Conservation (phyloP, 306 rosid genomes). For the Inga oerstediana region DNA sequence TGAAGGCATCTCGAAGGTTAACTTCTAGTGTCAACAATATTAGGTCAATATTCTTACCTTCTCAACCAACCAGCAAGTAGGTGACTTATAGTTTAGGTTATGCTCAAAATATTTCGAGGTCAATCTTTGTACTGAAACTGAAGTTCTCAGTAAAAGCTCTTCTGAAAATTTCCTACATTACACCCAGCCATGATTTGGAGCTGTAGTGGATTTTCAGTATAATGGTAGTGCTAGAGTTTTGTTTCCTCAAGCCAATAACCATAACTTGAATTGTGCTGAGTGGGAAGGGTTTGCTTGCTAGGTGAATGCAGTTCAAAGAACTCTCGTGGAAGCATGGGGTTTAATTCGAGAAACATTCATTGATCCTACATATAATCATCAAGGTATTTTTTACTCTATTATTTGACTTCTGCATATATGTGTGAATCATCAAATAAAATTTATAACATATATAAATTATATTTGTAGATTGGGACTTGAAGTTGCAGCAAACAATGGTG, state of each 20-base stretch:
- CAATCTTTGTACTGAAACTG: neutral
- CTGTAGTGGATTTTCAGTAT: neutral
- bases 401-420: neutral
- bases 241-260: slow-evolving; percentile 12
- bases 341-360: slow-evolving; percentile 90
- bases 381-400: slow-evolving; percentile 56
- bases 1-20: neutral
- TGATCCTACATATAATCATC: slow-evolving; percentile 94
- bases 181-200: neutral
- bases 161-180: slow-evolving; percentile 3
- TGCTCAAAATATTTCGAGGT: neutral
- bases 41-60: neutral
- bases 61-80: neutral
- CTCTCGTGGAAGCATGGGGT: slow-evolving; percentile 99
- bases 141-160: neutral
- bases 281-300: slow-evolving; percentile 41
- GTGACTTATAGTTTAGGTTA: neutral
- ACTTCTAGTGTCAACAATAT: neutral
- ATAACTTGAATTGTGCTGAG: slow-evolving; percentile 30
- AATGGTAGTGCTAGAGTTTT: neutral
- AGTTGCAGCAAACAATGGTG: slow-evolving; percentile 96
- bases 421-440: neutral
- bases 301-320: slow-evolving; percentile 98
- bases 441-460: neutral
- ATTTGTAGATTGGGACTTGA: slow-evolving; percentile 85